phyloP scores from a whole-genome alignment of 176 grass and related monocot species.

The Zoysia japonica region DNA sequence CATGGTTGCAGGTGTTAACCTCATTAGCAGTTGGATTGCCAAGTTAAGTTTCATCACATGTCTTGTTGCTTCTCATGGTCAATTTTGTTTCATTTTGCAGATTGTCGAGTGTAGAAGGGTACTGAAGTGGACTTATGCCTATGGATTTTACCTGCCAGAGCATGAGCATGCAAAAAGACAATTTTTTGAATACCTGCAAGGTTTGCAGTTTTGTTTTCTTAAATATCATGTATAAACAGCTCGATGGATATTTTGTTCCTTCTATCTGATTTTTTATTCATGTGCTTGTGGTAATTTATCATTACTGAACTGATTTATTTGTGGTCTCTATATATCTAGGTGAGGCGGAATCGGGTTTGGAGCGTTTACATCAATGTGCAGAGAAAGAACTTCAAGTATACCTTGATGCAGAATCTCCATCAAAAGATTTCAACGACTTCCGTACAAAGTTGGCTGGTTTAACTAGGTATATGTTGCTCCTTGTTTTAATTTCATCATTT shows the following conservation, averaged over 20 bases:
- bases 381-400: slow-evolving; percentile 97
- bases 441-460: slow-evolving; percentile 98
- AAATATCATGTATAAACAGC: slow-evolving; percentile 8
- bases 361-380: slow-evolving; percentile 96
- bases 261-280: background rate
- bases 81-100: slow-evolving; percentile 54
- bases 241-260: background rate
- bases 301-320: slow-evolving; percentile 32
- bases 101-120: slow-evolving; percentile 99
- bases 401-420: slow-evolving; percentile 85
- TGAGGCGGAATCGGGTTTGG: slow-evolving; percentile 96
- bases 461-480: slow-evolving; percentile 60
- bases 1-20: slow-evolving; percentile 88
- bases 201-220: slow-evolving; percentile 48
- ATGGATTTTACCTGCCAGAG: slow-evolving; percentile 95
- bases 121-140: slow-evolving; percentile 98
- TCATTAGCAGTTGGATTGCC: slow-evolving; percentile 7
- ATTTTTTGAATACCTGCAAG: slow-evolving; percentile 99
- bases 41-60: background rate
- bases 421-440: slow-evolving; percentile 96
- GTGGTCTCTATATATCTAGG: slow-evolving; percentile 57
- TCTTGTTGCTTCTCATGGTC: background rate
- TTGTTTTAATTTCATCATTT: slow-evolving; percentile 18
- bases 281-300: background rate
- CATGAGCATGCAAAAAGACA: slow-evolving; percentile 91